Conservation (phyloP, 257 asterid genomes). For the Knoxia roxburghii region DNA sequence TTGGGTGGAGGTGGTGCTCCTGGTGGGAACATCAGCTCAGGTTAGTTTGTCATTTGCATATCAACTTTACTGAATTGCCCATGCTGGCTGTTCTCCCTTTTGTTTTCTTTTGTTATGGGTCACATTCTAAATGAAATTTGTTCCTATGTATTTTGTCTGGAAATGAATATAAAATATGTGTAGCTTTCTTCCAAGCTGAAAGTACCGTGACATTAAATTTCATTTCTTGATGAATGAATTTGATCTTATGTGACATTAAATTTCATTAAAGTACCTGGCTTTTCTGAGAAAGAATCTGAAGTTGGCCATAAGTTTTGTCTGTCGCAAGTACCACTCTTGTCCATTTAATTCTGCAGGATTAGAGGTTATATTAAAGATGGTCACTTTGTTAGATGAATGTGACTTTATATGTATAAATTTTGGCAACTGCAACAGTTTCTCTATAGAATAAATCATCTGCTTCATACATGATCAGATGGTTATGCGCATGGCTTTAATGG, state of each 20-base stretch:
- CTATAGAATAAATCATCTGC: background rate
- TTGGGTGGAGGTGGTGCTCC: slow-evolving; percentile 70
- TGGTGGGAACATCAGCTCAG: slow-evolving; percentile 72
- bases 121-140: too few species aligned
- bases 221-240: slow-evolving; percentile 13
- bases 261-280: too few species aligned
- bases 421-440: background rate
- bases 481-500: background rate
- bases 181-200: background rate
- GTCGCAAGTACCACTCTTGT: too few species aligned
- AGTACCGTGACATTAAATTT: background rate
- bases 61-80: background rate
- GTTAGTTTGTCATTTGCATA: slow-evolving; percentile 31
- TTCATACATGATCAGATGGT: background rate
- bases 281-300: slow-evolving; percentile 11
- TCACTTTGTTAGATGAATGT: background rate
- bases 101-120: background rate
- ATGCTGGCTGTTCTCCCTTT: background rate
- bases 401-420: background rate
- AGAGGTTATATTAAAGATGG: too few species aligned
- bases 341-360: too few species aligned
- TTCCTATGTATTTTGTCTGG: too few species aligned
- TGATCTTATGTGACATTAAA: slow-evolving; percentile 24
- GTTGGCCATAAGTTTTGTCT: slow-evolving; percentile 22
- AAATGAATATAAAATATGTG: background rate